Conservation (phyloP, 352 stramenopile species). For the Phytopythium aichiense region DNA sequence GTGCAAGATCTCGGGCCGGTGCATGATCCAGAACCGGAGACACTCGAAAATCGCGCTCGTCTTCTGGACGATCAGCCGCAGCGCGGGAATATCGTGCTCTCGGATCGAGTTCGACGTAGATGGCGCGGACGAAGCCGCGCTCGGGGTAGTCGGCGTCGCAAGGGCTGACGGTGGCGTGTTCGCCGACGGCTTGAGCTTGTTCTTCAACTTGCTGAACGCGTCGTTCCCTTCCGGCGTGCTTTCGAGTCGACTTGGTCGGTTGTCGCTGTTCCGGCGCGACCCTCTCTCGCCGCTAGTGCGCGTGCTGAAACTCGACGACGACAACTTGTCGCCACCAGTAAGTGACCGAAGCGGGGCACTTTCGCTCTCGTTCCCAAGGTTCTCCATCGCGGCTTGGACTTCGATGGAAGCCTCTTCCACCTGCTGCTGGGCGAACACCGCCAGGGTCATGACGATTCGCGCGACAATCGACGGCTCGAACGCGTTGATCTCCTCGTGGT, state of each 20-base stretch:
- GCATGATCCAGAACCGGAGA: constrained; percentile 83
- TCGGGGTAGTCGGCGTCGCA: constrained; percentile 15
- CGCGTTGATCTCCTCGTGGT: constrained; percentile 61
- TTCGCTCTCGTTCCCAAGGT: constrained; percentile 6
- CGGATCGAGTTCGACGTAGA: constrained; percentile 24
- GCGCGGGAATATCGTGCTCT: constrained; percentile 61
- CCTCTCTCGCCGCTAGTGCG: constrained; percentile 19
- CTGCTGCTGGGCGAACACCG: constrained; percentile 83
- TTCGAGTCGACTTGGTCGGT: constrained; percentile 41
- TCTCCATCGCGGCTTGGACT: constrained; percentile 78
- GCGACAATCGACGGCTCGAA: constrained; percentile 64
- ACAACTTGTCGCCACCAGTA: constrained; percentile 17
- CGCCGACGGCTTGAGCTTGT: constrained; percentile 38
- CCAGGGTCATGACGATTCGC: constrained; percentile 87
- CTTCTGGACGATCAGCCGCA: constrained; percentile 80
- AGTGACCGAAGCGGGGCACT: constrained; percentile 1
- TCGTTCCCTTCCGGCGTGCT: constrained; percentile 37
- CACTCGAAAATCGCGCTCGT: constrained; percentile 84
- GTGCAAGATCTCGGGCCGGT: constrained; percentile 65
- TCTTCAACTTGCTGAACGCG: constrained; percentile 71
- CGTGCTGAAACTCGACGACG: constrained; percentile 25
- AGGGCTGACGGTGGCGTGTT: constrained; percentile 9
- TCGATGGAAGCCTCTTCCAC: constrained; percentile 86
- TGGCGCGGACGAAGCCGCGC: constrained; percentile 27
- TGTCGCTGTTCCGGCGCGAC: constrained; percentile 44